These are phyloP conservation scores for Copromyces sp. DNA, from an alignment of 495 filamentous ascomycete genomes.

Conservation along the genomic window DNA sequence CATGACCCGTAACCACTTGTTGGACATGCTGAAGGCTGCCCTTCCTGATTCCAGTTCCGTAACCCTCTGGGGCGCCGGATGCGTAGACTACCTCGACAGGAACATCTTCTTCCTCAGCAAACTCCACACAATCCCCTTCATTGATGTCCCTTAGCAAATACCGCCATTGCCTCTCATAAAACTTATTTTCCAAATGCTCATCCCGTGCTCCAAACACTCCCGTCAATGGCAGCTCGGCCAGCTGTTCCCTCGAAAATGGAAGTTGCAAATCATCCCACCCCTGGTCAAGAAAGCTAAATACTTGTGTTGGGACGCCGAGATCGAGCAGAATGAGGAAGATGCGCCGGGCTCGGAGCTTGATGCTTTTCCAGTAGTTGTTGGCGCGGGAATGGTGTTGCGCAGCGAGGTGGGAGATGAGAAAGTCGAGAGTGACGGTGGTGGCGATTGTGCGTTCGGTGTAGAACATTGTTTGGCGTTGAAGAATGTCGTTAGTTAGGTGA, in stretches of 20 bases:
- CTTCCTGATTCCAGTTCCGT: slow-evolving; percentile 34
- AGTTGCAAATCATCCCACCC: slow-evolving; percentile 86
- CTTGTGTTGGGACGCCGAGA: slow-evolving; percentile 70
- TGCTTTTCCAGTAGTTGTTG: slow-evolving; percentile 71
- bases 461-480: neutral
- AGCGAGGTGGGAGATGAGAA: slow-evolving; percentile 51
- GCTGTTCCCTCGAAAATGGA: slow-evolving; percentile 57
- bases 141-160: slow-evolving; percentile 64
- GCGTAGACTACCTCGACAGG: slow-evolving; percentile 51
- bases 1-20: neutral
- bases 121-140: slow-evolving; percentile 61
- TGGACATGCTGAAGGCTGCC: slow-evolving; percentile 38
- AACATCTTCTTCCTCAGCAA: slow-evolving; percentile 67
- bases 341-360: slow-evolving; percentile 63
- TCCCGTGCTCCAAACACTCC: slow-evolving; percentile 30
- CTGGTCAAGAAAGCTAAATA: slow-evolving; percentile 76
- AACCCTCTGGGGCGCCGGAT: neutral
- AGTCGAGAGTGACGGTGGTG: slow-evolving; percentile 48
- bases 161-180: slow-evolving; percentile 73
- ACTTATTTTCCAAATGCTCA: slow-evolving; percentile 56
- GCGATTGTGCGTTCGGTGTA: neutral
- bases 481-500: neutral
- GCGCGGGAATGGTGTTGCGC: neutral
- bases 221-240: slow-evolving; percentile 45
- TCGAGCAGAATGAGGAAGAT: slow-evolving; percentile 78